Percentiles rank a stretch among this genome's conserved stretches.
Conservation (phyloP, 148 eudicot genomes). For the Rhododendron henanense region DNA sequence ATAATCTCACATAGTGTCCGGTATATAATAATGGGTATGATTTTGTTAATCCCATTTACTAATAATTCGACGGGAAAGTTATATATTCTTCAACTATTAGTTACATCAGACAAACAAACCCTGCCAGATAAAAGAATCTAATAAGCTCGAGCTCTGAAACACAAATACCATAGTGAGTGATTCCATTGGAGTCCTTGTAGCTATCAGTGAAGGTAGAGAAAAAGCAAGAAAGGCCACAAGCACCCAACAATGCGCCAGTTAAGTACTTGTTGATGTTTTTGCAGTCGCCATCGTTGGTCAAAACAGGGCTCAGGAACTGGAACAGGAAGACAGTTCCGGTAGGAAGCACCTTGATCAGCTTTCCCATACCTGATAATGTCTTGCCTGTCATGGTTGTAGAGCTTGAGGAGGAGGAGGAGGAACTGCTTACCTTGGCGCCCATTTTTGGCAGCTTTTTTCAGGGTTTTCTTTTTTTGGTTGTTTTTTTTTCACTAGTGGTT, state of each 20-base stretch:
- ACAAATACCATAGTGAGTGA: conserved; percentile 38
- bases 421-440: neutral
- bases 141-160: neutral
- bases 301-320: conserved; percentile 65
- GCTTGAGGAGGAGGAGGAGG: neutral
- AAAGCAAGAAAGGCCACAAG: conserved; percentile 46
- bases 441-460: neutral
- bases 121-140: too few species aligned
- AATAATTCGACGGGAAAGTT: too few species aligned
- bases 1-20: too few species aligned
- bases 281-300: conserved; percentile 71
- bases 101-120: too few species aligned
- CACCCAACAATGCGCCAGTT: conserved; percentile 26
- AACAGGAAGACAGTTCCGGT: conserved; percentile 68
- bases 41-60: too few species aligned
- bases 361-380: conserved; percentile 40
- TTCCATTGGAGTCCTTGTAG: conserved; percentile 47
- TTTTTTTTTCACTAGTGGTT: neutral
- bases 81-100: too few species aligned
- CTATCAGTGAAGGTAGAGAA: conserved; percentile 72
- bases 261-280: conserved; percentile 50
- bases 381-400: conserved; percentile 16
- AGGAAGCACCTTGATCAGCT: conserved; percentile 63
- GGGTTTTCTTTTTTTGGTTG: too few species aligned
- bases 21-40: too few species aligned